Evolutionary conservation across 2,329 filamentous ascomycete genomes (phyloP), one percentile per base, ranked within the genome.

Genomic region (Pseudogymnoascus destructans): DNA sequence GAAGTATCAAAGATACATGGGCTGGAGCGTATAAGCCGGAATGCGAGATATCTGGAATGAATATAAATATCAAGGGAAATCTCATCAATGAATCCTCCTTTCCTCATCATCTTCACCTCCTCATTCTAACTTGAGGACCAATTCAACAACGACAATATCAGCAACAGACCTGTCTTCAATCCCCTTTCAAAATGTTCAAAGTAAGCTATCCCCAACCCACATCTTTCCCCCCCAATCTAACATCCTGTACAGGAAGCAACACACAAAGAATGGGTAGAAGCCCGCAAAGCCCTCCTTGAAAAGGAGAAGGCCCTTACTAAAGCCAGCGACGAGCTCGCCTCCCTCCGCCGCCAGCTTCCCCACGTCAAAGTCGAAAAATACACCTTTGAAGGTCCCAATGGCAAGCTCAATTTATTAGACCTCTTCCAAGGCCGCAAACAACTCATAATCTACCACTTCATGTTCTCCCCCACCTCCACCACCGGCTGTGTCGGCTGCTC

Each of bases 401-500:
- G 66, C 35, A 64, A 64, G 10, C 46, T 65, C 23, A 65, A 62
- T 1, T 63, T 73, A 17, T 6, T 38, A 1, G 68, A 70, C 2
- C 66, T 73, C 46, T 73, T 73, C 56, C 64, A 64, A 4, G 65
- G 64, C 56, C 67, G 67, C 25, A 66, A 69, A 25, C 69, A 73
- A 58, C 67, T 75, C 59, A 67, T 74, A 46, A 60, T 77, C 33
- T 75, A 75, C 62, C 73, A 76, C 64, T 76, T 75, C 68, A 77
- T 76, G 74, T 73, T 75, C 58, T 64, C 61, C 0, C 71, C 72
- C 1, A 61, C 65, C 2, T 63, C 68, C 1, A 65, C 70, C 2
- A 59, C 63, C 5, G 73, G 68, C 23, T 76, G 73, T 59, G 60
- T 64, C 13, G 73, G 71, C 4, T 76, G 73, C 63, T 68, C 68